Evolutionary conservation across 1,139 yeast species (phyloP).

Genomic region (Saccharomyces hybrid): DNA sequence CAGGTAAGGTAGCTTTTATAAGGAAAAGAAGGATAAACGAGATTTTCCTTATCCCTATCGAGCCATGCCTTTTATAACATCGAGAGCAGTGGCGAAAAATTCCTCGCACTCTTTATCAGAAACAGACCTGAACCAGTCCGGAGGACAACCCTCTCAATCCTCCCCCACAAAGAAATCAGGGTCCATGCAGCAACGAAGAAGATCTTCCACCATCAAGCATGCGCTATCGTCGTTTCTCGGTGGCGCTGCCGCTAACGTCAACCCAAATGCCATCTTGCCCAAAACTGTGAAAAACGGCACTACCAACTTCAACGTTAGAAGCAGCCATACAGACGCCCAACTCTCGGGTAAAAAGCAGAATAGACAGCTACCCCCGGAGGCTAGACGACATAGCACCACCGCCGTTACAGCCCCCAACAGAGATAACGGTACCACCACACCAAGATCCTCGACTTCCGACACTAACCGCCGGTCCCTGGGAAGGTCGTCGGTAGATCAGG

Average conservation of each 20-base stretch:
- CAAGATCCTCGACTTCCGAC: neutral
- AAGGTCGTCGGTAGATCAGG: neutral
- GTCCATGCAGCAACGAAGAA: slow-evolving; percentile 6
- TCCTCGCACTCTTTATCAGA: neutral
- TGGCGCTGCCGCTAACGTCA: slow-evolving; percentile 1
- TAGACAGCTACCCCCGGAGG: neutral
- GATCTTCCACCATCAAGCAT: slow-evolving; percentile 21
- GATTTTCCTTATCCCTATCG: neutral
- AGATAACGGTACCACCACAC: neutral
- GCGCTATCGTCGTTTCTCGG: slow-evolving; percentile 21
- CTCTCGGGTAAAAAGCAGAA: neutral
- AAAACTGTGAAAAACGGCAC: slow-evolving; percentile 1
- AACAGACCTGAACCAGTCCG: neutral
- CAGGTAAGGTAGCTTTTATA: neutral
- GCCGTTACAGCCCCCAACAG: neutral
- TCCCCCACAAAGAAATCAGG: neutral
- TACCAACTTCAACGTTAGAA: neutral
- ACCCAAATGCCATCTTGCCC: neutral
- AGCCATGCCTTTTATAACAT: neutral
- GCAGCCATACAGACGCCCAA: slow-evolving; percentile 5
- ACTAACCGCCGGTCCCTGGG: neutral
- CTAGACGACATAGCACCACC: neutral
- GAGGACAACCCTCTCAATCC: neutral
- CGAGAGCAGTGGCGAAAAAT: neutral
- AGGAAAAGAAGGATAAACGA: neutral